Evolutionary conservation across 106 monocot species (phyloP), one percentile per base, ranked within the genome.

Genomic region (Hemerocallis citrina): DNA sequence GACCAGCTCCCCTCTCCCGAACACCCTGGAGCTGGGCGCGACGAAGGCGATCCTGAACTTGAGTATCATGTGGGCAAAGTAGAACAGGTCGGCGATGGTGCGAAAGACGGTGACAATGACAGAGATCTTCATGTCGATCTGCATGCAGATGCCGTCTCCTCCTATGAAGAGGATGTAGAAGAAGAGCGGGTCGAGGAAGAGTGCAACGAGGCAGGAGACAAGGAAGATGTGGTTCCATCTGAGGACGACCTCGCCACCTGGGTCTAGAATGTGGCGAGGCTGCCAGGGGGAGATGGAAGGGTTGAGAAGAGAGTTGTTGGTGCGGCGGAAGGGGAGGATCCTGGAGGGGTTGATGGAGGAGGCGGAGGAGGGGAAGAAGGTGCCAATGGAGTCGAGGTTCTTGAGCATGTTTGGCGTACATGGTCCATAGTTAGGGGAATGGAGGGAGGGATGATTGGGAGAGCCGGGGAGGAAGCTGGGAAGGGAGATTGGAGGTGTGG

Each of bases 31-130:
- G 54, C 86, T 89, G 0, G 96, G 96, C 0, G 90, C 84, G 27
- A 91, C 79, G 62, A 87, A 96, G 4, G 96, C 96, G 23, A 66
- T 96, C 24, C 86, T 66, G 70, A 96, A 96, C 74, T 96, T 96
- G 42, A 91, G 73, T 15, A 90, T 3, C 52, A 90, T 62, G 45
- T 96, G 81, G 0, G 68, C 76, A 21, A 91, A 23, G 59, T 83
- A 83, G 57, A 83, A 78, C 13, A 78, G 61, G 40, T 92, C 91
- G 15, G 84, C 77, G 31, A 87, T 46, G 16, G 90, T 87, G 7
- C 96, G 67, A 27, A 83, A 72, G 38, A 81, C 52, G 32, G 96
- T 96, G 63, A 87, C 72, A 60, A 51, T 33, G 44, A 76, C 61
- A 16, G 65, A 76, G 63, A 96, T 74, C 16, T 55, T 61, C 22